Evolutionary conservation across 768 basidiomycete genomes (phyloP).

Genomic region (Exidia glandulosa): DNA sequence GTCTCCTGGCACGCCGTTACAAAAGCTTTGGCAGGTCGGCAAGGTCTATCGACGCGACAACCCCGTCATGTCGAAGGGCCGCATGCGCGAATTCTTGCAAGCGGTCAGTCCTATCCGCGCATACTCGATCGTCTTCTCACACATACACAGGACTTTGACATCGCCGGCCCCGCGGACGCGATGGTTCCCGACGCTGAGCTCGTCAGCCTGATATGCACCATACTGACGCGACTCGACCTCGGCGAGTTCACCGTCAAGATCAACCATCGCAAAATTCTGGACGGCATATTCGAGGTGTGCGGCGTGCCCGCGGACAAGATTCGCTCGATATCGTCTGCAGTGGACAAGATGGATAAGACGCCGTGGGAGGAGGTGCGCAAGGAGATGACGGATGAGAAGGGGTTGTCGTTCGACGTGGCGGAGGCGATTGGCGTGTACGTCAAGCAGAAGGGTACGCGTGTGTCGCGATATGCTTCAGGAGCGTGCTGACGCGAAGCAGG

Average conservation of each 20-base stretch:
- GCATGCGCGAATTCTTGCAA: conserved; percentile 98
- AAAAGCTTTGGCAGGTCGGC: conserved; percentile 96
- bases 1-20: conserved; percentile 33
- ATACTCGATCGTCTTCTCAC: background rate
- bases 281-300: conserved; percentile 94
- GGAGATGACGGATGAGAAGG: conserved; percentile 96
- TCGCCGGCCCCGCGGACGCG: conserved; percentile 81
- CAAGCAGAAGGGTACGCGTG: conserved; percentile 71
- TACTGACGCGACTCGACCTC: conserved; percentile 73
- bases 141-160: conserved; percentile 76
- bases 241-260: conserved; percentile 95
- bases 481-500: conserved; percentile 34
- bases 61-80: conserved; percentile 94
- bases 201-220: conserved; percentile 68
- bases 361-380: conserved; percentile 88
- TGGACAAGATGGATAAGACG: conserved; percentile 97
- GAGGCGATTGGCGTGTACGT: conserved; percentile 97
- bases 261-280: conserved; percentile 93
- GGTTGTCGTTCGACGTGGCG: conserved; percentile 64
- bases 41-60: conserved; percentile 96
- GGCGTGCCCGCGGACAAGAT: conserved; percentile 88
- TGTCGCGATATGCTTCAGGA: background rate
- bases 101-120: conserved; percentile 44
- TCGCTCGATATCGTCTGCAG: conserved; percentile 86
- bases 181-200: conserved; percentile 98